Evolutionary conservation across 495 filamentous ascomycete genomes (phyloP).

Genomic region (Echria macrotheca): DNA sequence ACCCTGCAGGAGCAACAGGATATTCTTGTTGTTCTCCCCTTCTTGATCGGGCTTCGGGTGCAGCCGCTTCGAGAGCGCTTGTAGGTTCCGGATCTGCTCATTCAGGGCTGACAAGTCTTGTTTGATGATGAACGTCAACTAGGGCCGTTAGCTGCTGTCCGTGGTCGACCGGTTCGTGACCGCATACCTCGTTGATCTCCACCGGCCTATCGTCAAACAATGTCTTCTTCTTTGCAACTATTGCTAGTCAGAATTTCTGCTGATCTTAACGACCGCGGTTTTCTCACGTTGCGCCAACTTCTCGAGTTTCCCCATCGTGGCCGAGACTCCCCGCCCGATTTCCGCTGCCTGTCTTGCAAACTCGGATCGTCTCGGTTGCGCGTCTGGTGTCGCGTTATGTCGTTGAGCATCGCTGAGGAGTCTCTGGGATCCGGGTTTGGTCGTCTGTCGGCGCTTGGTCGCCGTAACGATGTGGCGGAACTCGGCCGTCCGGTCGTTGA

Average conservation of each 20-base stretch:
- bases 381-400: conserved; percentile 59
- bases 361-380: conserved; percentile 55
- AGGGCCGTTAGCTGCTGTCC: background rate
- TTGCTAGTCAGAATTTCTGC: conserved; percentile 13
- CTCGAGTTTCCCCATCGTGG: conserved; percentile 89
- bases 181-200: conserved; percentile 90
- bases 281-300: conserved; percentile 76
- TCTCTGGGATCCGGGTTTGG: conserved; percentile 69
- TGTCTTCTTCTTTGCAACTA: conserved; percentile 92
- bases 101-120: conserved; percentile 91
- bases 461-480: conserved; percentile 85
- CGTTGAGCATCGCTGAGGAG: conserved; percentile 72
- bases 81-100: conserved; percentile 74
- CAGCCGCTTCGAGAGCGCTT: conserved; percentile 60
- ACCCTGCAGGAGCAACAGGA: conserved; percentile 86
- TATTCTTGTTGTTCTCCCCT: conserved; percentile 96
- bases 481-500: conserved; percentile 94
- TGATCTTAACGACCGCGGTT: too few relatives aligned
- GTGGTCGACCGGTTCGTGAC: background rate
- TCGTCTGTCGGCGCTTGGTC: conserved; percentile 66
- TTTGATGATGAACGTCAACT: conserved; percentile 70
- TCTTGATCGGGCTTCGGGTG: conserved; percentile 80
- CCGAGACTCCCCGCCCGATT: conserved; percentile 84
- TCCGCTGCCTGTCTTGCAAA: conserved; percentile 86
- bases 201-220: conserved; percentile 95